A percentile compares a stretch with the other conserved stretches of the same genome.
Evolutionary conservation across 345 rosid genomes (phyloP).

Genomic region (Xanthoceras sorbifolium): DNA sequence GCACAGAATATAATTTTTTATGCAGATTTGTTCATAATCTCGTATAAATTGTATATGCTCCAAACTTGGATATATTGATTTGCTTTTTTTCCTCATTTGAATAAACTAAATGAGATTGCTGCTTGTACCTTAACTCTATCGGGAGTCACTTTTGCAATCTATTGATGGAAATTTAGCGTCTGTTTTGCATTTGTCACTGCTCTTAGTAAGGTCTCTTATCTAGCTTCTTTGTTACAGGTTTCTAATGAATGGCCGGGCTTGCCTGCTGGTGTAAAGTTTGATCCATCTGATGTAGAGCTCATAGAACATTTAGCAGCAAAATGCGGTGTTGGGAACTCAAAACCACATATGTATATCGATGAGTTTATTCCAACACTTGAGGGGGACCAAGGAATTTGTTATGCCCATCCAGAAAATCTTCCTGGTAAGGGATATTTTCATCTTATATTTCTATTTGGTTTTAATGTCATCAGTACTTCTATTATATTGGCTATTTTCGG

Average conservation of each 20-base stretch:
- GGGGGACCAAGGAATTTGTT: conserved; percentile 75
- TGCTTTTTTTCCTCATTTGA: background rate
- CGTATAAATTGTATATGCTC: background rate
- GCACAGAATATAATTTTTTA: background rate
- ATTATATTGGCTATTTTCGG: background rate
- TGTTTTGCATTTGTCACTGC: background rate
- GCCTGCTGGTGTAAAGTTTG: conserved; percentile 94
- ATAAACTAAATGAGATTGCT: background rate
- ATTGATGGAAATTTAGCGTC: background rate
- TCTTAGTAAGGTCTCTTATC: background rate
- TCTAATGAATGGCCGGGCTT: conserved; percentile 79
- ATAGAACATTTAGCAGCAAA: conserved; percentile 75
- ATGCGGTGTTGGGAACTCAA: conserved; percentile 58
- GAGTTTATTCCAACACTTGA: conserved; percentile 71
- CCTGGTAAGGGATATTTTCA: conserved; percentile 53
- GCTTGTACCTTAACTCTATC: background rate
- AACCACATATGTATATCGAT: conserved; percentile 58
- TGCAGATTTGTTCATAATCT: background rate
- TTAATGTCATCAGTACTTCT: background rate
- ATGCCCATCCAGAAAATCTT: conserved; percentile 89
- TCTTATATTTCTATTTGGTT: conserved; percentile 2
- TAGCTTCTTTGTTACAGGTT: conserved; percentile 44
- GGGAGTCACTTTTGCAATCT: background rate
- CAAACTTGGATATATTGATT: background rate
- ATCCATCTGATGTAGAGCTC: conserved; percentile 79